Evolutionary conservation across 495 filamentous ascomycete genomes (phyloP).

Genomic region (Aspergillus olivimuriae): DNA sequence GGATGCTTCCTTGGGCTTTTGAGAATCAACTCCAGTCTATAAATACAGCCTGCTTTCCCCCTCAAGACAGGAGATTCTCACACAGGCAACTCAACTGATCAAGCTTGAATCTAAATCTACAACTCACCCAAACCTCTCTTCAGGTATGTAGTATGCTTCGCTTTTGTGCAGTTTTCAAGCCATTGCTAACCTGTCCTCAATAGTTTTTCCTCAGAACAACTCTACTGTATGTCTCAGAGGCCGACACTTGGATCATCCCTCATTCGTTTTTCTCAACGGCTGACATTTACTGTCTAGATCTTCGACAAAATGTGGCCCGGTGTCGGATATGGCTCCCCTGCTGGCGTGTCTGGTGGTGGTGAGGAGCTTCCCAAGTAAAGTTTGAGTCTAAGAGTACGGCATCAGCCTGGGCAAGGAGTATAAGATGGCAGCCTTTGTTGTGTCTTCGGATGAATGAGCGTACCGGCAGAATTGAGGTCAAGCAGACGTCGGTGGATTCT

Average conservation of each 20-base stretch:
- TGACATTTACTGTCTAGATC: background rate
- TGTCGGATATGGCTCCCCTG: conserved; percentile 1
- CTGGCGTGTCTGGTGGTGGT: conserved; percentile 1
- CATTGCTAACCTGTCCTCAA: no score
- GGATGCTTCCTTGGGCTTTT: background rate
- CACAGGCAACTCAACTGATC: background rate
- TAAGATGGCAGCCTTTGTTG: background rate
- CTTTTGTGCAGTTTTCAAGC: no score
- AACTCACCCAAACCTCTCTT: no score
- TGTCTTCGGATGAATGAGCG: background rate
- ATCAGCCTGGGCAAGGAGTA: background rate
- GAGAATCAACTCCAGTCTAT: background rate
- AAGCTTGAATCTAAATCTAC: no score
- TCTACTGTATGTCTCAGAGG: no score
- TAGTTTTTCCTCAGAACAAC: no score
- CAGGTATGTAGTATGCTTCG: no score
- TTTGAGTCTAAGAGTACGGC: conserved; percentile 1
- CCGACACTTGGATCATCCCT: no score
- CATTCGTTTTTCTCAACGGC: background rate
- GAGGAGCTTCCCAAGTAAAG: conserved; percentile 2
- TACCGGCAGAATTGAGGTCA: no score
- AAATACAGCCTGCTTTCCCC: conserved; percentile 2
- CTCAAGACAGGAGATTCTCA: background rate
- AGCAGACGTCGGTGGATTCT: no score
- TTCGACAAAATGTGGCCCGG: conserved; percentile 3